These are phyloP conservation scores for Blastocystis sp. DNA, from an alignment of 352 stramenopile species.

Conservation along the genomic window DNA sequence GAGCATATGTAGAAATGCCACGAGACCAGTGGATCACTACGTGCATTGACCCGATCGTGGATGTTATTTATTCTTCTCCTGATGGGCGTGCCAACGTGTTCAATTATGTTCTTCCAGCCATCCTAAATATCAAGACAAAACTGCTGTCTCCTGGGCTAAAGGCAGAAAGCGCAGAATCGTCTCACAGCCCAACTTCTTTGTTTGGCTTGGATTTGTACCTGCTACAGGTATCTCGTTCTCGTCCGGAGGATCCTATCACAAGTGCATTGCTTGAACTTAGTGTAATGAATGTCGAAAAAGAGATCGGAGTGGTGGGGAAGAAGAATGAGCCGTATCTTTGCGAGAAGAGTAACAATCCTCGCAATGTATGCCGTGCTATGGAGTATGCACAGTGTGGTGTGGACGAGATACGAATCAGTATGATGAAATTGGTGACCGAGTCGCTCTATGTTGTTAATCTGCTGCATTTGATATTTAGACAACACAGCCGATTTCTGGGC, in stretches of 20 bases:
- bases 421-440: slow-evolving; percentile 1
- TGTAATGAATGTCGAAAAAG: slow-evolving; percentile 29
- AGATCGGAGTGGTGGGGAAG: not conserved
- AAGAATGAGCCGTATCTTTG: not conserved
- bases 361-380: not conserved
- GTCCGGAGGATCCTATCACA: not conserved
- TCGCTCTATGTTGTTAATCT: not conserved
- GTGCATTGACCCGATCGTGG: slow-evolving; percentile 10
- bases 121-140: slow-evolving; percentile 36
- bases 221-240: not conserved
- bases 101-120: slow-evolving; percentile 26
- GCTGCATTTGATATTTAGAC: not conserved
- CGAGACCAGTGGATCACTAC: not conserved
- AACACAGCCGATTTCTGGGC: not conserved
- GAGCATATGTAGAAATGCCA: not conserved
- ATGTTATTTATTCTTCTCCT: not conserved
- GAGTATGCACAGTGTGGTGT: not conserved
- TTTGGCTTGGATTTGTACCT: slow-evolving; percentile 23
- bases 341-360: not conserved
- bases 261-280: not conserved
- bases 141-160: not conserved
- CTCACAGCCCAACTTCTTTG: not conserved
- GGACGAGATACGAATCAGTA: not conserved
- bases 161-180: not conserved
- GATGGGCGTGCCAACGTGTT: not conserved